Conservation (phyloP, 345 rosid genomes). For the Rhodamnia argentea region DNA sequence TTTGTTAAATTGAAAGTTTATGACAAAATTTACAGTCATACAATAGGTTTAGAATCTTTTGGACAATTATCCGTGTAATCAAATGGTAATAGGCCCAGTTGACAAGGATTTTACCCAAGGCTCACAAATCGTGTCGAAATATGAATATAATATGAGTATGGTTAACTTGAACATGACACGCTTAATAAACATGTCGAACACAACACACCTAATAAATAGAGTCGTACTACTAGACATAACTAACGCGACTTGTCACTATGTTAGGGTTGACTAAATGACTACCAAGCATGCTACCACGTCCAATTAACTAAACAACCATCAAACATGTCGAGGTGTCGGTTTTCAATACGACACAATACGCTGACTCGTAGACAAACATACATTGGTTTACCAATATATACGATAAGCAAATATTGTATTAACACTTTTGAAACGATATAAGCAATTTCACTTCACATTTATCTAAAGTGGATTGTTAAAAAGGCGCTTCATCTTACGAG, state of each 20-base stretch:
- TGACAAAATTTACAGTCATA: background rate
- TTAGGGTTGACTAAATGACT: background rate
- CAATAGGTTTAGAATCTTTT: background rate
- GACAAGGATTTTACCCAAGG: background rate
- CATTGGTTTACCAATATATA: fast-evolving
- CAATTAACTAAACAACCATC: background rate
- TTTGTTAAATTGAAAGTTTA: background rate
- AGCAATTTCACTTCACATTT: background rate
- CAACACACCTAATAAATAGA: background rate
- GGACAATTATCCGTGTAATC: background rate
- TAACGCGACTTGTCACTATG: fast-evolving
- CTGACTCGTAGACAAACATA: no score
- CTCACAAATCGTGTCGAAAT: background rate
- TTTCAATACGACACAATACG: background rate
- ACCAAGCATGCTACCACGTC: fast-evolving
- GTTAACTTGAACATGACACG: fast-evolving
- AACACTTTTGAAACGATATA: fast-evolving
- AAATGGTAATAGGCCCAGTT: background rate
- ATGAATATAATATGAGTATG: background rate
- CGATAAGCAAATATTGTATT: background rate
- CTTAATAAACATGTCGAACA: background rate
- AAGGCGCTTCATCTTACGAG: background rate
- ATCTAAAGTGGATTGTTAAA: background rate
- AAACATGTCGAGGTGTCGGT: fast-evolving
- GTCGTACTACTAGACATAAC: background rate